These are phyloP conservation scores for Penicilliopsis zonata DNA, from an alignment of 495 filamentous ascomycete species.

Conservation along the genomic window DNA sequence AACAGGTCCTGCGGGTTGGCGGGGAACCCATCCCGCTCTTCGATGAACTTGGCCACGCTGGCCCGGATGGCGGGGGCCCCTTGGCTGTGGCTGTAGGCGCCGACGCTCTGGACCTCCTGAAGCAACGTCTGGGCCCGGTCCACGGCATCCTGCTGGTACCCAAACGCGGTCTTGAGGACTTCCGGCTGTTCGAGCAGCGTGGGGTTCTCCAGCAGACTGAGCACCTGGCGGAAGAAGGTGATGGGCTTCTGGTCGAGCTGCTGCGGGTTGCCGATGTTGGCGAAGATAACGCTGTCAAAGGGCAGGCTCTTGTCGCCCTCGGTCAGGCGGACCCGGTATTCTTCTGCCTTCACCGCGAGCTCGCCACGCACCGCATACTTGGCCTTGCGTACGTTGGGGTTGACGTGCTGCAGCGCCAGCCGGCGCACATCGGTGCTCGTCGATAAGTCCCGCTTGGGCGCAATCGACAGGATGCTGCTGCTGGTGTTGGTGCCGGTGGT, in stretches of 20 bases:
- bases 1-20: conserved; percentile 70
- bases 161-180: conserved; percentile 48
- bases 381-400: conserved; percentile 68
- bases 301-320: conserved; percentile 56
- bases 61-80: conserved; percentile 75
- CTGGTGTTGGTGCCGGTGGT: neutral
- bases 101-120: conserved; percentile 75
- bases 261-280: conserved; percentile 98
- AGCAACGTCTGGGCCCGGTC: conserved; percentile 70
- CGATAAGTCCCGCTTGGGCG: conserved; percentile 42
- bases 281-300: conserved; percentile 82
- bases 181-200: conserved; percentile 66
- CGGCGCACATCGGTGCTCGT: conserved; percentile 40
- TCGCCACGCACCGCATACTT: conserved; percentile 97
- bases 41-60: conserved; percentile 85
- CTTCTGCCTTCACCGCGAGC: conserved; percentile 79
- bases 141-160: conserved; percentile 80
- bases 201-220: conserved; percentile 90
- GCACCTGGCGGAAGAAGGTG: conserved; percentile 96
- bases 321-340: conserved; percentile 62
- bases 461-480: conserved; percentile 10
- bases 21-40: conserved; percentile 78
- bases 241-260: conserved; percentile 98
- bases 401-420: conserved; percentile 81
- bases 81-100: conserved; percentile 91